phyloP scores from a whole-genome alignment of 2,329 filamentous ascomycete genomes.

The Delphinella strobiligena region DNA sequence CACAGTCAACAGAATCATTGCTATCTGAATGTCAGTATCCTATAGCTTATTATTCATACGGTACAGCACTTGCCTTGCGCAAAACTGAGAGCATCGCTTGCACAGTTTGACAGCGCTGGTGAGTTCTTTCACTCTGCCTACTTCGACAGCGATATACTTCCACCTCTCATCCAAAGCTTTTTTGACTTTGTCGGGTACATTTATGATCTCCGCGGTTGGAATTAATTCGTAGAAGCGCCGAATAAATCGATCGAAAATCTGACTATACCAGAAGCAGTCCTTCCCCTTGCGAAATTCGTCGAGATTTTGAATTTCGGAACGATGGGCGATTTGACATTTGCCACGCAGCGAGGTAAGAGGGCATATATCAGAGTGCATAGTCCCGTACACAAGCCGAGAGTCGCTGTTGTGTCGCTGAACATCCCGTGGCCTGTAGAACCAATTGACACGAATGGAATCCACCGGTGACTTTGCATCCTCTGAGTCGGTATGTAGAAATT shows the following conservation, averaged over 20 bases:
- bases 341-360: constrained; percentile 85
- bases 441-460: constrained; percentile 86
- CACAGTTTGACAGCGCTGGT: constrained; percentile 93
- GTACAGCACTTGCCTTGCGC: constrained; percentile 61
- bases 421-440: constrained; percentile 95
- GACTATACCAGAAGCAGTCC: constrained; percentile 93
- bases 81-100: constrained; percentile 84
- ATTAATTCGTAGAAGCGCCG: constrained; percentile 97
- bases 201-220: constrained; percentile 82
- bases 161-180: constrained; percentile 91
- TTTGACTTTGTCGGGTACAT: constrained; percentile 89
- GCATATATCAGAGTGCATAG: constrained; percentile 96
- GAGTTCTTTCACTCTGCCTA: constrained; percentile 84
- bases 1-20: constrained; percentile 92
- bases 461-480: constrained; percentile 60
- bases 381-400: constrained; percentile 82
- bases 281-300: constrained; percentile 74
- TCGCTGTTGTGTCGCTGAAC: constrained; percentile 87
- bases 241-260: constrained; percentile 96
- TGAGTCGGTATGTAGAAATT: constrained; percentile 73
- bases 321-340: constrained; percentile 83
- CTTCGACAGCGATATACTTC: constrained; percentile 92
- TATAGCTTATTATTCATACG: neutral
- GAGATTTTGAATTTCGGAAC: constrained; percentile 70
- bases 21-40: constrained; percentile 33